Evolutionary conservation across 2,329 filamentous ascomycete species (phyloP).

Genomic region (Whalleya microplaca): DNA sequence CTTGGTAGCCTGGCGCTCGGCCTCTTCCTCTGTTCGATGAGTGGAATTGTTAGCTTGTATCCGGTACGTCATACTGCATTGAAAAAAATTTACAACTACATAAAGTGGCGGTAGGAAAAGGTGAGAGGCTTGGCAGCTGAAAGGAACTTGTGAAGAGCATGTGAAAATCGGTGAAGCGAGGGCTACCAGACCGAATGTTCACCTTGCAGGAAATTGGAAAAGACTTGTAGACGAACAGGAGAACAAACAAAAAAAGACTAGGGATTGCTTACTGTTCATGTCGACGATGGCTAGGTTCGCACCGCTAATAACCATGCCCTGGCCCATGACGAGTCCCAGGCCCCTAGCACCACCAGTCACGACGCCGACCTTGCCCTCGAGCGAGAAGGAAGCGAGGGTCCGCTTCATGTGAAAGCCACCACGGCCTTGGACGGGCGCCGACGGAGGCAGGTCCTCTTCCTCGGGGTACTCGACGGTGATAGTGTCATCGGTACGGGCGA

Average conservation of each 20-base stretch:
- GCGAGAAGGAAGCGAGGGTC: slow-evolving; percentile 82
- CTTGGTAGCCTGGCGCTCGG: slow-evolving; percentile 72
- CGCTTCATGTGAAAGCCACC: slow-evolving; percentile 83
- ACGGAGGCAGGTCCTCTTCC: slow-evolving; percentile 72
- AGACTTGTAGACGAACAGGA: background rate
- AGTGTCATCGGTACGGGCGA: slow-evolving; percentile 78
- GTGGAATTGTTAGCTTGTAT: slow-evolving; percentile 19
- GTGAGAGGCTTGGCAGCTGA: background rate
- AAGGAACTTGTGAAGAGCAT: background rate
- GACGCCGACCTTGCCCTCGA: slow-evolving; percentile 80
- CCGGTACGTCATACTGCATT: slow-evolving; percentile 4
- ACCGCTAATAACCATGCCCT: slow-evolving; percentile 86
- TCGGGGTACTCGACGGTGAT: slow-evolving; percentile 80
- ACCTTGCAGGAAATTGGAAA: background rate
- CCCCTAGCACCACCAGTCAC: slow-evolving; percentile 92
- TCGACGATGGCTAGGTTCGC: slow-evolving; percentile 91
- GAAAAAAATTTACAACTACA: background rate
- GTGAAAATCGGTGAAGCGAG: background rate
- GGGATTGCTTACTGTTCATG: slow-evolving; percentile 72
- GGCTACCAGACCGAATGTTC: background rate
- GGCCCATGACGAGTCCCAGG: slow-evolving; percentile 88
- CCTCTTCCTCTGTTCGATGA: slow-evolving; percentile 71
- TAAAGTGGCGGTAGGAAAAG: background rate
- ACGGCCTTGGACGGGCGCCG: slow-evolving; percentile 71
- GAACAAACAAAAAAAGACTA: background rate